These are phyloP conservation scores for Gorgonomyces haynaldii DNA, from an alignment of 192 early-diverging fungal species.

Conservation along the genomic window DNA sequence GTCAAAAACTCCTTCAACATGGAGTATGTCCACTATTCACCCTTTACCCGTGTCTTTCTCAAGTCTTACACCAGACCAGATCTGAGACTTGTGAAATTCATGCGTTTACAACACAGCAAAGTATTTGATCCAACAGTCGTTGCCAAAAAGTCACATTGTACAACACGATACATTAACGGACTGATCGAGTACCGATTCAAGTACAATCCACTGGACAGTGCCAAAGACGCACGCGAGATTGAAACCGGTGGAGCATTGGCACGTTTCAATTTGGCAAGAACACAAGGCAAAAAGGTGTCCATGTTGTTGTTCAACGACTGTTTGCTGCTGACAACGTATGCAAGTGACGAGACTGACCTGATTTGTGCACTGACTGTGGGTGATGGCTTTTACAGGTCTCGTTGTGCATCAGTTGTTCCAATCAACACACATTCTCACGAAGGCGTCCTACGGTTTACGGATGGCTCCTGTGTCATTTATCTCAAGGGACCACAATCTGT, in stretches of 20 bases:
- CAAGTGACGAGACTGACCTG: background rate
- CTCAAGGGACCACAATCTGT: constrained; percentile 17
- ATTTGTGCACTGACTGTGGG: background rate
- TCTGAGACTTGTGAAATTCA: too few species aligned
- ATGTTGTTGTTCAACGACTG: background rate
- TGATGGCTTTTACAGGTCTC: too few species aligned
- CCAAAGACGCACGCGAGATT: too few species aligned
- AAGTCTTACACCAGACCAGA: background rate
- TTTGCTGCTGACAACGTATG: background rate
- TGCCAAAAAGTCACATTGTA: too few species aligned
- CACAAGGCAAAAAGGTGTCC: background rate
- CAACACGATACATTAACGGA: too few species aligned
- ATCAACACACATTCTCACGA: constrained; percentile 13
- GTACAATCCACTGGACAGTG: too few species aligned
- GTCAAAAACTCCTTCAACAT: too few species aligned
- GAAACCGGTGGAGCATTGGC: background rate
- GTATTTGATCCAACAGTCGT: too few species aligned
- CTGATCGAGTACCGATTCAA: too few species aligned
- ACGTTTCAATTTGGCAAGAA: background rate
- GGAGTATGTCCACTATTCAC: background rate
- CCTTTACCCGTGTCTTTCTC: background rate
- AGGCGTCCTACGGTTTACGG: constrained; percentile 19
- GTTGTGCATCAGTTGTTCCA: too few species aligned
- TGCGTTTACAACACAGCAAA: too few species aligned
- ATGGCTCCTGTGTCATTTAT: constrained; percentile 28